Conservation (phyloP, 805 yeast species). For the Sungouiella thailandica region DNA sequence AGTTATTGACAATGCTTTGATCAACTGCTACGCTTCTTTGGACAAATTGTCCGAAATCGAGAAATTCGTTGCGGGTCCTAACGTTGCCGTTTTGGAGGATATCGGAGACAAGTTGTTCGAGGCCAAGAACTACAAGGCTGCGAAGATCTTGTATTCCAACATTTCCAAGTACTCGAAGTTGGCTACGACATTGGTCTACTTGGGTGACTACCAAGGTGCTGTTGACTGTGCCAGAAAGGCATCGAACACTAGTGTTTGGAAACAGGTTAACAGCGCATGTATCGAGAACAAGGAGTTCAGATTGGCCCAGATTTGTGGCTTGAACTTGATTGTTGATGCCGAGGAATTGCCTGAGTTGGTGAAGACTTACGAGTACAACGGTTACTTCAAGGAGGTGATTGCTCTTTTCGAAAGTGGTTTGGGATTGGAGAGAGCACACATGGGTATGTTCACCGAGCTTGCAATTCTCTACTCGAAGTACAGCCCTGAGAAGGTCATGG, state of each 20-base stretch:
- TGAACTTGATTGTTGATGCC: slow-evolving; percentile 94
- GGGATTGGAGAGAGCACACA: slow-evolving; percentile 96
- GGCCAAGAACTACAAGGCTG: slow-evolving; percentile 82
- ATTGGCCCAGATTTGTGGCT: slow-evolving; percentile 97
- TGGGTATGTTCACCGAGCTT: slow-evolving; percentile 99
- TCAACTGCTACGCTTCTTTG: slow-evolving; percentile 79
- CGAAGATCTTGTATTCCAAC: slow-evolving; percentile 78
- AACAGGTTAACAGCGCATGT: slow-evolving; percentile 95
- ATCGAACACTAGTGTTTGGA: slow-evolving; percentile 90
- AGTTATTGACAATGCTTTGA: slow-evolving; percentile 84
- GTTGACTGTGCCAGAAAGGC: slow-evolving; percentile 99
- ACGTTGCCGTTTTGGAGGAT: slow-evolving; percentile 86
- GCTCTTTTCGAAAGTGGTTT: slow-evolving; percentile 93
- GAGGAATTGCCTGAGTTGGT: slow-evolving; percentile 93
- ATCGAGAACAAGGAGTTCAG: slow-evolving; percentile 92
- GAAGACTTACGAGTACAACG: slow-evolving; percentile 77
- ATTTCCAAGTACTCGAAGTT: slow-evolving; percentile 93
- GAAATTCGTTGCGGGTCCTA: slow-evolving; percentile 75
- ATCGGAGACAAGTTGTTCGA: slow-evolving; percentile 91
- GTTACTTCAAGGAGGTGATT: slow-evolving; percentile 87
- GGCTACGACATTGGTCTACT: slow-evolving; percentile 92
- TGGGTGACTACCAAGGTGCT: slow-evolving; percentile 91
- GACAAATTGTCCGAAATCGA: slow-evolving; percentile 77
- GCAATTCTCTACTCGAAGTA: slow-evolving; percentile 89
- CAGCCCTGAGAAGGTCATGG: slow-evolving; percentile 86